Conservation (phyloP, 768 basidiomycete species). For the Amanita rubescens region DNA sequence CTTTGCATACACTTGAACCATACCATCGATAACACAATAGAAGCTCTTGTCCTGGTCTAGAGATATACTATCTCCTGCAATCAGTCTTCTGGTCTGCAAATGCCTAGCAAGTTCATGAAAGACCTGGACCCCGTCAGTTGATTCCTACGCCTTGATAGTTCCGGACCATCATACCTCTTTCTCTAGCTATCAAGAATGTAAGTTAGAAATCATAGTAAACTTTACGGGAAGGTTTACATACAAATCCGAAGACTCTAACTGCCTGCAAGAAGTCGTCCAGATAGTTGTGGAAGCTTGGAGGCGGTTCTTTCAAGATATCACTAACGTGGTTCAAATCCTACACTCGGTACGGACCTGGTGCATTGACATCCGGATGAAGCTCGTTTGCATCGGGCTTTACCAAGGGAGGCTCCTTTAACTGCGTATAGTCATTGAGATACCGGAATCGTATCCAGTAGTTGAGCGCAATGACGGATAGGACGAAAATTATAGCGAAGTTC, state of each 20-base stretch:
- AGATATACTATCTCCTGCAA: slow-evolving; percentile 91
- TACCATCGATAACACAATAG: slow-evolving; percentile 98
- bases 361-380: slow-evolving; percentile 88
- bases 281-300: slow-evolving; percentile 87
- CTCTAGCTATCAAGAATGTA: slow-evolving; percentile 44
- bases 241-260: slow-evolving; percentile 93
- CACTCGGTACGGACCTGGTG: slow-evolving; percentile 24
- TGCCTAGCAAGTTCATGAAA: slow-evolving; percentile 97
- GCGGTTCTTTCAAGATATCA: slow-evolving; percentile 38
- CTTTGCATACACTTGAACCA: slow-evolving; percentile 85
- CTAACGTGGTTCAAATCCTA: background rate
- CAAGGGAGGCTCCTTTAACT: slow-evolving; percentile 75
- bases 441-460: slow-evolving; percentile 84
- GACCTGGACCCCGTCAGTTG: slow-evolving; percentile 41
- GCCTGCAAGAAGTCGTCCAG: slow-evolving; percentile 96
- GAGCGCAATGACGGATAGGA: slow-evolving; percentile 53
- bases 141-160: background rate
- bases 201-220: slow-evolving; percentile 4
- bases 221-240: slow-evolving; percentile 25
- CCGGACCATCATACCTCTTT: slow-evolving; percentile 63
- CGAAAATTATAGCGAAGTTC: slow-evolving; percentile 76
- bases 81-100: slow-evolving; percentile 88
- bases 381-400: slow-evolving; percentile 80
- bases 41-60: slow-evolving; percentile 91
- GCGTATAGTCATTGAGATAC: slow-evolving; percentile 68